These are phyloP conservation scores for Ganoderma leucocontextum DNA, from an alignment of 1,284 basidiomycete species.

Conservation along the genomic window DNA sequence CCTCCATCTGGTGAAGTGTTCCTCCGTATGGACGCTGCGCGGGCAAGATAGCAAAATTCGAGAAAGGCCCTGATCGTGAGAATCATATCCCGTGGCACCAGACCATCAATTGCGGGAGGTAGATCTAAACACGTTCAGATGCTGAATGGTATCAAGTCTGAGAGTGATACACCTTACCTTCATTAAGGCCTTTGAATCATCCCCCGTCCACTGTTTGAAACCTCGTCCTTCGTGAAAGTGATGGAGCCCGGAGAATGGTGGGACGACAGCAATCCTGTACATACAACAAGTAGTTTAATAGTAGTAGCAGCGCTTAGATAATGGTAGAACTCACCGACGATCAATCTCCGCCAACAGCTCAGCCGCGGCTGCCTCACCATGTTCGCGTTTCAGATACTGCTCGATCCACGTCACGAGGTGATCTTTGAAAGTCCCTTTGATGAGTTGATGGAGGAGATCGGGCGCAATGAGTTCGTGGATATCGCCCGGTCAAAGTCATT, in stretches of 20 bases:
- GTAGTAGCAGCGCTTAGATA: no score
- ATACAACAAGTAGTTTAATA: neutral
- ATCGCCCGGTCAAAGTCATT: constrained; percentile 36
- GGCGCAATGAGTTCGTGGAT: constrained; percentile 38
- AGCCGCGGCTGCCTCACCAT: neutral
- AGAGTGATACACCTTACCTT: constrained; percentile 24
- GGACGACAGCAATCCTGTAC: constrained; percentile 9
- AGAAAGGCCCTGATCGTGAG: constrained; percentile 24
- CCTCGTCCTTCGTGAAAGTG: constrained; percentile 21
- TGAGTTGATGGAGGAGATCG: constrained; percentile 40
- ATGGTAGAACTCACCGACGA: neutral
- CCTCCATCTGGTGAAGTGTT: constrained; percentile 12
- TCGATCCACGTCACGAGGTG: constrained; percentile 38
- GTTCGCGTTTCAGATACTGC: constrained; percentile 21
- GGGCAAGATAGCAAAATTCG: constrained; percentile 36
- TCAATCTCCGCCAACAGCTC: neutral
- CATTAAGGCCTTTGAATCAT: constrained; percentile 35
- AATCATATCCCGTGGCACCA: constrained; percentile 32
- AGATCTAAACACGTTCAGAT: constrained; percentile 18
- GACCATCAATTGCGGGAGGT: constrained; percentile 30
- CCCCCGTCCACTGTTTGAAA: constrained; percentile 34
- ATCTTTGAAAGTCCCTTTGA: constrained; percentile 42
- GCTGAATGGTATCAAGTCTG: no score
- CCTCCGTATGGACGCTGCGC: neutral
- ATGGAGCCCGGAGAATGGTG: constrained; percentile 19